Evolutionary conservation across 108 stramenopile species (phyloP).

Genomic region (Cyclotella kingstonii): DNA sequence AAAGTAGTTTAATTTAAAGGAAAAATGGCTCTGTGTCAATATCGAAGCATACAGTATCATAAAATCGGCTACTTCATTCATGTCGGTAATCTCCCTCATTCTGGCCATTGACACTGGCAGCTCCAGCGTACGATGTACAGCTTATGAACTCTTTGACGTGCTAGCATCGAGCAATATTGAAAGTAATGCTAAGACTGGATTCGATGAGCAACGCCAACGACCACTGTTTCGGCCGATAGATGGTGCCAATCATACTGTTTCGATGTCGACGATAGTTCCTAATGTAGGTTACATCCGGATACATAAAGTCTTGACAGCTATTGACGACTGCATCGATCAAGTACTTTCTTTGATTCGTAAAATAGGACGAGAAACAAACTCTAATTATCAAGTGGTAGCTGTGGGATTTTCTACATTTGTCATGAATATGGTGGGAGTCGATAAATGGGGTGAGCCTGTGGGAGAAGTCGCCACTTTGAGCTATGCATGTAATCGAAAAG

Average conservation of each 20-base stretch:
- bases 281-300: constrained; percentile 53
- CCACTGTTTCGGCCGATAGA: constrained; percentile 14
- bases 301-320: constrained; percentile 39
- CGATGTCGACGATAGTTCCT: constrained; percentile 42
- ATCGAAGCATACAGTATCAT: background rate
- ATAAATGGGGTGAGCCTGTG: constrained; percentile 42
- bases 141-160: constrained; percentile 24
- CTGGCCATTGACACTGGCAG: constrained; percentile 77
- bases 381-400: constrained; percentile 49
- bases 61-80: background rate
- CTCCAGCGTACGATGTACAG: constrained; percentile 42
- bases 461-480: constrained; percentile 58
- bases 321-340: constrained; percentile 64
- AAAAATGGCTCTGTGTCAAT: too few relatives aligned
- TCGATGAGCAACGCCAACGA: background rate
- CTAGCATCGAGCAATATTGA: background rate
- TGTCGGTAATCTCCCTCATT: constrained; percentile 16
- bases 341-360: constrained; percentile 35
- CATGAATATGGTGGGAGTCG: constrained; percentile 77
- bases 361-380: too few relatives aligned
- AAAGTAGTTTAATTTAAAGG: too few relatives aligned
- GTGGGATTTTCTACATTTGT: constrained; percentile 82
- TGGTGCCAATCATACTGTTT: constrained; percentile 26
- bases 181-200: background rate
- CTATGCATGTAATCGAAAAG: constrained; percentile 72